Conservation (phyloP, 1,284 basidiomycete species). For the Pterulicium gracile region DNA sequence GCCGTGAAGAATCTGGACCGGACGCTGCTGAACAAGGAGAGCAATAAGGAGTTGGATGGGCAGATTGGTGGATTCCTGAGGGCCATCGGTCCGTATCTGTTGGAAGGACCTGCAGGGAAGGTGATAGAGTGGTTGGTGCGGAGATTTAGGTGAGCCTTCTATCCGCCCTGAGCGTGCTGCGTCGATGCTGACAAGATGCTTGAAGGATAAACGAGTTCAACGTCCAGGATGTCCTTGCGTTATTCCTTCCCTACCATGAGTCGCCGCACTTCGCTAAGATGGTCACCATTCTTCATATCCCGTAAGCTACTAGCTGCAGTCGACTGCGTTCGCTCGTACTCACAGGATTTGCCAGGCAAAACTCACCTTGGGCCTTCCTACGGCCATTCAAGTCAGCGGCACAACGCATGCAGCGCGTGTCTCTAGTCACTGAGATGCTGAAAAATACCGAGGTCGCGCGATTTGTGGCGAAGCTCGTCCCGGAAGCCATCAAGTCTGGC, state of each 20-base stretch:
- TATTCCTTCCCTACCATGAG: slow-evolving; percentile 93
- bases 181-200: background rate
- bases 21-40: slow-evolving; percentile 64
- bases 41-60: slow-evolving; percentile 50
- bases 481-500: slow-evolving; percentile 43
- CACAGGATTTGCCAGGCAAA: slow-evolving; percentile 28
- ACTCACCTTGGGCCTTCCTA: slow-evolving; percentile 55
- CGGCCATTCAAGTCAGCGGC: slow-evolving; percentile 67
- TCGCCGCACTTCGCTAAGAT: slow-evolving; percentile 93
- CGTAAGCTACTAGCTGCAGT: slow-evolving; percentile 40
- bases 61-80: slow-evolving; percentile 58
- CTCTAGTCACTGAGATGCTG: slow-evolving; percentile 68
- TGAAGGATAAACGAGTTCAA: slow-evolving; percentile 90
- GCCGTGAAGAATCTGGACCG: slow-evolving; percentile 70
- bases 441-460: slow-evolving; percentile 64
- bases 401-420: slow-evolving; percentile 56
- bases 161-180: background rate
- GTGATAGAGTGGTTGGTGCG: slow-evolving; percentile 95
- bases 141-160: slow-evolving; percentile 66
- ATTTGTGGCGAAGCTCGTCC: slow-evolving; percentile 56
- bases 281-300: slow-evolving; percentile 76
- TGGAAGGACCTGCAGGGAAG: slow-evolving; percentile 76
- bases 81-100: slow-evolving; percentile 70
- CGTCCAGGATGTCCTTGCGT: slow-evolving; percentile 63
- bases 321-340: slow-evolving; percentile 7